Percentiles rank a stretch among this genome's conserved stretches.
These are phyloP conservation scores for Zasmidium cellare DNA, from an alignment of 2,329 filamentous ascomycete genomes.

Conservation along the genomic window DNA sequence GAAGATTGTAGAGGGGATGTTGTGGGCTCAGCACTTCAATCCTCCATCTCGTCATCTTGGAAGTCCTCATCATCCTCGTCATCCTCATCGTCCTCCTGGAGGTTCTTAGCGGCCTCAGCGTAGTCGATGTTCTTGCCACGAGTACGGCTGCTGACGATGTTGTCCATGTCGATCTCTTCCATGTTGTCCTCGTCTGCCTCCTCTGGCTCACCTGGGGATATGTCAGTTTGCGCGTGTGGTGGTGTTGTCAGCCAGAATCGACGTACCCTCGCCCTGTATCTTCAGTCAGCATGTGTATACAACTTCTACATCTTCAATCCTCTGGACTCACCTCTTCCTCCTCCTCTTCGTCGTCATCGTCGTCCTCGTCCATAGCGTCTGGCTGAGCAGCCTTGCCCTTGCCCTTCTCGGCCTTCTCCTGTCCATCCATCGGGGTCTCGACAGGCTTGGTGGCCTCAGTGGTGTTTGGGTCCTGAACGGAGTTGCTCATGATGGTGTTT, in stretches of 20 bases:
- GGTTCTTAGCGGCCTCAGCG: conserved; percentile 81
- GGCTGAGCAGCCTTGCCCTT: conserved; percentile 79
- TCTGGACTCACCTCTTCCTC: conserved; percentile 22
- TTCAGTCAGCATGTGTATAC: background rate
- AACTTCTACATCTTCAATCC: background rate
- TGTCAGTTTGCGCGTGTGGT: conserved; percentile 4
- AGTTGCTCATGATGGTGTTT: conserved; percentile 28
- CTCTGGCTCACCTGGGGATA: conserved; percentile 49
- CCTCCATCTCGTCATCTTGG: conserved; percentile 54
- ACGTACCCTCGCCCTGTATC: background rate
- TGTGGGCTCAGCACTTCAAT: conserved; percentile 5
- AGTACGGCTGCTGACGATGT: conserved; percentile 84
- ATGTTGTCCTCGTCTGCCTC: conserved; percentile 79
- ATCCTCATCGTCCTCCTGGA: conserved; percentile 72
- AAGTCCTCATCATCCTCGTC: conserved; percentile 72
- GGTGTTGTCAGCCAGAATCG: too few relatives aligned
- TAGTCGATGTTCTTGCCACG: conserved; percentile 93
- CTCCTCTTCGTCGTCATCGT: conserved; percentile 49
- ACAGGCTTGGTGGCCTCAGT: conserved; percentile 22
- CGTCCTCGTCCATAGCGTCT: conserved; percentile 45
- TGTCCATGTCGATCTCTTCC: conserved; percentile 86
- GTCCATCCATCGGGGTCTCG: conserved; percentile 42
- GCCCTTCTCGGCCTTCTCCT: conserved; percentile 64
- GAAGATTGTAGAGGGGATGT: background rate
- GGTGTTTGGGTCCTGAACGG: conserved; percentile 25